Conservation (phyloP, 805 yeast genomes). For the Teunomyces atbi region DNA sequence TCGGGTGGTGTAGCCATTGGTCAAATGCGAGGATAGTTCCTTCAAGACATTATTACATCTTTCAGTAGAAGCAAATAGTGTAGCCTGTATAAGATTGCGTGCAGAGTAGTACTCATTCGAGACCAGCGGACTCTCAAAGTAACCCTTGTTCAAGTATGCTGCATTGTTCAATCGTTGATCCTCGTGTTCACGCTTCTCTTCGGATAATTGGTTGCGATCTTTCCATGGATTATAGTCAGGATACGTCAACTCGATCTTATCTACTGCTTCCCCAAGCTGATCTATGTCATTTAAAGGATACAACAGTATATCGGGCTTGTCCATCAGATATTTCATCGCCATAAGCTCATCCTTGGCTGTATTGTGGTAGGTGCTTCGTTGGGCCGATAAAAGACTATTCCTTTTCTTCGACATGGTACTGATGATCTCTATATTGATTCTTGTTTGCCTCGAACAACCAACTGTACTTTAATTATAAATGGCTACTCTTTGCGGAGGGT, state of each 20-base stretch:
- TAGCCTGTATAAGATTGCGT: constrained; percentile 53
- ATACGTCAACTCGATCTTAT: constrained; percentile 29
- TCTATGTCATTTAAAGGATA: constrained; percentile 33
- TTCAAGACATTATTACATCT: constrained; percentile 34
- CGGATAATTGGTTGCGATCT: constrained; percentile 41
- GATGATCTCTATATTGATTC: background rate
- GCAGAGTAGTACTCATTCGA: constrained; percentile 71
- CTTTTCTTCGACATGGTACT: constrained; percentile 29
- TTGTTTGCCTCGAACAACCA: background rate
- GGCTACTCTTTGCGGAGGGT: background rate
- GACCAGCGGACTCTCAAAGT: constrained; percentile 60
- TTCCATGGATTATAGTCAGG: constrained; percentile 79
- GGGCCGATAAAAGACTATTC: constrained; percentile 27
- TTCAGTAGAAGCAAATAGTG: constrained; percentile 35
- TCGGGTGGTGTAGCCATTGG: constrained; percentile 36
- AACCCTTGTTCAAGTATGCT: constrained; percentile 64
- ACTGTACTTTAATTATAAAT: background rate
- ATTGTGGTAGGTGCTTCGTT: constrained; percentile 17
- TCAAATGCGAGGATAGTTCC: constrained; percentile 38
- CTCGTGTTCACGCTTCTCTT: constrained; percentile 38
- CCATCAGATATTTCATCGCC: constrained; percentile 36
- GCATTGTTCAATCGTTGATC: constrained; percentile 50
- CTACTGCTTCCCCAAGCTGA: background rate
- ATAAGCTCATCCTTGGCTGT: constrained; percentile 30
- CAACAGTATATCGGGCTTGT: constrained; percentile 29